phyloP scores from a whole-genome alignment of 164 flowering plant genomes.

The Aristolochia californica region DNA sequence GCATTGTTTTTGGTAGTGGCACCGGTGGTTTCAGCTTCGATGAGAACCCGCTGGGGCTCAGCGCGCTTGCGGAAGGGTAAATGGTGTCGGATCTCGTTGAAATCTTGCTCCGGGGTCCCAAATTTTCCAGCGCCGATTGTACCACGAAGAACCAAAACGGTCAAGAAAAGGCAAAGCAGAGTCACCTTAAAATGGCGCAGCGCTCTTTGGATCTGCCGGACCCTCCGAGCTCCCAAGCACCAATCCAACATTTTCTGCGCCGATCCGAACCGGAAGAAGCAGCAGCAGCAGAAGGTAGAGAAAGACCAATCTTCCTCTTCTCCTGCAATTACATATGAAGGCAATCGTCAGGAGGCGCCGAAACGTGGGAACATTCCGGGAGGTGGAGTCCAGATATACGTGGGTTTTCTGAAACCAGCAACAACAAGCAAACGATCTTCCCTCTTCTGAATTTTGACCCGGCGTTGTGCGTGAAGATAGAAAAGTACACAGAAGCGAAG shows the following conservation, averaged over 20 bases:
- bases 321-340: no score
- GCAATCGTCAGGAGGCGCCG: no score
- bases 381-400: no score
- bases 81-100: slow-evolving; percentile 43
- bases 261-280: no score
- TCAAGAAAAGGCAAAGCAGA: slow-evolving; percentile 50
- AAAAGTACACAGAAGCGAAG: no score
- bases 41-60: slow-evolving; percentile 52
- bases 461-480: no score
- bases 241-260: background rate
- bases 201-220: slow-evolving; percentile 41
- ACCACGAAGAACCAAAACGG: slow-evolving; percentile 65
- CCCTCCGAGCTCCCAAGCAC: slow-evolving; percentile 31
- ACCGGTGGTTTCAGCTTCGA: slow-evolving; percentile 23
- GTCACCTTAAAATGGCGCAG: slow-evolving; percentile 53
- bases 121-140: slow-evolving; percentile 75
- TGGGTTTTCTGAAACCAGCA: no score
- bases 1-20: slow-evolving; percentile 13
- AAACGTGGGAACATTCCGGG: no score
- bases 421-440: no score
- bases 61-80: slow-evolving; percentile 28
- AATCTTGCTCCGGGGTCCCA: slow-evolving; percentile 76
- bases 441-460: no score
- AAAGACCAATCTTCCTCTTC: no score
- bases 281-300: no score